Evolutionary conservation across 2,329 filamentous ascomycete genomes (phyloP), one percentile per base, ranked within the genome.

Genomic region (Fusarium vanettenii): DNA sequence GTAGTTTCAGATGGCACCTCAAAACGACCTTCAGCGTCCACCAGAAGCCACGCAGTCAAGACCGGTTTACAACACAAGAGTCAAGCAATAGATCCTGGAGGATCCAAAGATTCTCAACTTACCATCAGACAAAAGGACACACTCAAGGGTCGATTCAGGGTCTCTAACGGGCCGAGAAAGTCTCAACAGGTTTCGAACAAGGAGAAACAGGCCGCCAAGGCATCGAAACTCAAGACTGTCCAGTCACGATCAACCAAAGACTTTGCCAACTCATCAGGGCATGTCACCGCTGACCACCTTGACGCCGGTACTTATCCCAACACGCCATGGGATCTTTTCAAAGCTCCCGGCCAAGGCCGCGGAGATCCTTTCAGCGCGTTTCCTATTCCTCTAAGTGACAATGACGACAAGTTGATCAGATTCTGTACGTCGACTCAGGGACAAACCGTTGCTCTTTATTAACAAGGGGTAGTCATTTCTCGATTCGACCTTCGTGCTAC

Each of bases 11-110:
- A 65, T 20, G 71, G 64, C n/a, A 18, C 52, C 7, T 9, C 37
- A 8, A 64, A 70, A 57, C 66, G 71, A 7, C 60, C 71, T 20
- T 70, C 62, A 8, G 61, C 73, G 10, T 67, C 73, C 14, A 10
- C 62, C 11, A 69, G 71, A 39, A 72, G 71, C 16, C 71, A 74
- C 29, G 73, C 73, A 16, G 66, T 74, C n/a, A 74, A 66, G 41
- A 72, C 64, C 27, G 71, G 73, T 14, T 65, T 74, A 20, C 64
- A 66, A 29, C 71, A 69, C 50, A 75, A 75, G 48, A 63, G 29
- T 35, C 59, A 57, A 35, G 37, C 57, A 22, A n/a, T 52, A 18
- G 50, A 20, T 33, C 25, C 22, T 31, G n/a, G 31, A 11, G 64
- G 66, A 3, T 39, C 66, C 3, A 50, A 31, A 8, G 59, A 72